Evolutionary conservation across 306 rosid genomes (phyloP), one percentile per base, ranked within the genome.

Genomic region (Inga oerstediana): DNA sequence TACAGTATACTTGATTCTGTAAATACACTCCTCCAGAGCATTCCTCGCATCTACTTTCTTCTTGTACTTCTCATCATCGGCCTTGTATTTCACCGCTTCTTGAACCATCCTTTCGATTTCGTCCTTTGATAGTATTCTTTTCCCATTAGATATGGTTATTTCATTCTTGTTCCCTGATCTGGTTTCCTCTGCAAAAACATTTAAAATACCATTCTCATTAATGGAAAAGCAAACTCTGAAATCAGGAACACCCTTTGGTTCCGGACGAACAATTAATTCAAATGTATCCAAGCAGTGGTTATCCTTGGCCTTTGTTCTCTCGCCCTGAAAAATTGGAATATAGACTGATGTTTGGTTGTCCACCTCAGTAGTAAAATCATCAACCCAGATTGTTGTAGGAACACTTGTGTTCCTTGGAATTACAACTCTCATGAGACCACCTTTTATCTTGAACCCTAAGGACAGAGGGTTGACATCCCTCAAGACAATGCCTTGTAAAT

Each of bases 361-460:
- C 19, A 3, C 3, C 58, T 2, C 20, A 3, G 58, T 51, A 51
- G 22, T 16, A 15, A 15, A 16, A 15, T 6, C 2, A 15, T 52
- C 59, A 15, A 16, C 59, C n/a, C n/a, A 52, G 1, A 16, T 16
- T 0, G 22, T 52, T 19, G 97, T 88, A 20, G 97, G 97, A 22
- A 92, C 89, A 0, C 91, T 90, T 0, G 94, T 92, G 52, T 92
- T 92, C 77, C 94, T 90, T 45, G 88, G 97, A 73, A 92, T 90
- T 16, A 92, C 66, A 0, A 85, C 93, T 12, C 90, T 86, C 97
- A 90, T 89, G 4, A 92, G 92, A 64, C 97, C 97, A 10, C 46
- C 46, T 91, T 91, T 90, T 16, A 93, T 88, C 14, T 85, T 93
- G 32, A 92, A 71, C 70, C 94, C 92, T 0, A 80, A 89, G 10